Conservation (phyloP, 73 alveolate species). For the Durusdinium trenchii region DNA sequence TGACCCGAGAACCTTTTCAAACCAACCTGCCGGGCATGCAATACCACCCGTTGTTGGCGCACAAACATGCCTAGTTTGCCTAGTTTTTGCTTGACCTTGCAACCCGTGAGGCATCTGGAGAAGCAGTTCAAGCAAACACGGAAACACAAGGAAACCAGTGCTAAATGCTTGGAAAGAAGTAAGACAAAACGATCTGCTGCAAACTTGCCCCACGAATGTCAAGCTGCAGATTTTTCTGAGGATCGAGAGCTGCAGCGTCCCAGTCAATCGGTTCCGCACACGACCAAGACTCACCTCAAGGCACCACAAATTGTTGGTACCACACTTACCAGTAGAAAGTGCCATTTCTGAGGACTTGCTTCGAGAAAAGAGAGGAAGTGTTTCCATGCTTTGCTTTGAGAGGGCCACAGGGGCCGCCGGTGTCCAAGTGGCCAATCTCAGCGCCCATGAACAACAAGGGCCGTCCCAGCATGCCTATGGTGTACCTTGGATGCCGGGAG, state of each 20-base stretch:
- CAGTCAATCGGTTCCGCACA: slow-evolving; percentile 51
- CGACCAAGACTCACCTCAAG: slow-evolving; percentile 57
- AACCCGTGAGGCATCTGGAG: too few species aligned
- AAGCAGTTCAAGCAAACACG: too few species aligned
- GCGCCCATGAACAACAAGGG: slow-evolving; percentile 95
- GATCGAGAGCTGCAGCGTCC: slow-evolving; percentile 77
- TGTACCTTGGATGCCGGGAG: slow-evolving; percentile 51
- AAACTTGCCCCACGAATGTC: not conserved
- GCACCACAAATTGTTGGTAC: not conserved
- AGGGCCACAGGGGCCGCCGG: not conserved
- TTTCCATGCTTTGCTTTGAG: too few species aligned
- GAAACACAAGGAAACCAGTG: not conserved
- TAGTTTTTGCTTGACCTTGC: not conserved
- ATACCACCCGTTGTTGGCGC: too few species aligned
- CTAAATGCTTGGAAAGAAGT: not conserved
- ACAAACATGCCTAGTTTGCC: too few species aligned
- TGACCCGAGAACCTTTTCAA: not conserved
- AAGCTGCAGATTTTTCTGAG: slow-evolving; percentile 58
- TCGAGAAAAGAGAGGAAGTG: too few species aligned
- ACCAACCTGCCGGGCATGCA: not conserved
- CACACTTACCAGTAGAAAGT: too few species aligned
- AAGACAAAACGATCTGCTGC: not conserved
- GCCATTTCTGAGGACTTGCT: too few species aligned
- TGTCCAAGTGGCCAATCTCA: slow-evolving; percentile 77
- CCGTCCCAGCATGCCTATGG: slow-evolving; percentile 92